phyloP scores from a whole-genome alignment of 495 filamentous ascomycete genomes.

The Podospora fimiseda region DNA sequence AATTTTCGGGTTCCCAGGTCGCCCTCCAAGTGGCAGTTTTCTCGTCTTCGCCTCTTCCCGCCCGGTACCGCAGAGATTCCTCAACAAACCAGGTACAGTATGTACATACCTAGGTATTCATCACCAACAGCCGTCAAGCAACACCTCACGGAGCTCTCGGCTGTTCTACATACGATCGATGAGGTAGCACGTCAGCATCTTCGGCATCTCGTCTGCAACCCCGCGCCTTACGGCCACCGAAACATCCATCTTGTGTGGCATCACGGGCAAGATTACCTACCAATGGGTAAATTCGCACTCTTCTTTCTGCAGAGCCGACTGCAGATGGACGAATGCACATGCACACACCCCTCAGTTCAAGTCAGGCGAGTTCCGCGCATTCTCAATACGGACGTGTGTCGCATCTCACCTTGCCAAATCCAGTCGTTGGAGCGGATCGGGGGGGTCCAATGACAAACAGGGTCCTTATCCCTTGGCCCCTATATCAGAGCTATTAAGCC shows the following conservation, averaged over 20 bases:
- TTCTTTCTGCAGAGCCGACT: no score
- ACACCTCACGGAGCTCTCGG: no score
- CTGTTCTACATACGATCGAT: no score
- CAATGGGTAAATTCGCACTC: no score
- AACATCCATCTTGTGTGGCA: no score
- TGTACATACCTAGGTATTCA: no score
- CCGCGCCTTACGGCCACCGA: no score
- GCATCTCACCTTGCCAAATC: slow-evolving; percentile 2
- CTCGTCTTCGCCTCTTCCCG: background rate
- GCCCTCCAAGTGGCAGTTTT: background rate
- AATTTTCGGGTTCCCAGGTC: background rate
- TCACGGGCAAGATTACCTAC: no score
- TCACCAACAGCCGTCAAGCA: background rate
- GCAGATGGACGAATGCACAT: background rate
- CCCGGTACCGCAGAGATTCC: background rate
- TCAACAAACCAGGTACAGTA: no score
- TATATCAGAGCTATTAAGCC: slow-evolving; percentile 3
- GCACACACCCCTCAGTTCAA: background rate
- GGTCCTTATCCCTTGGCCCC: slow-evolving; percentile 6
- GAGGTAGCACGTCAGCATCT: no score
- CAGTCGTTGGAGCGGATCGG: background rate
- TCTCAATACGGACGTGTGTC: slow-evolving; percentile 2
- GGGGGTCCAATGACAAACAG: background rate
- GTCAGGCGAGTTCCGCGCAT: background rate
- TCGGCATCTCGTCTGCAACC: no score